Conservation (phyloP, 352 stramenopile species). For the Pythium plurisporium region DNA sequence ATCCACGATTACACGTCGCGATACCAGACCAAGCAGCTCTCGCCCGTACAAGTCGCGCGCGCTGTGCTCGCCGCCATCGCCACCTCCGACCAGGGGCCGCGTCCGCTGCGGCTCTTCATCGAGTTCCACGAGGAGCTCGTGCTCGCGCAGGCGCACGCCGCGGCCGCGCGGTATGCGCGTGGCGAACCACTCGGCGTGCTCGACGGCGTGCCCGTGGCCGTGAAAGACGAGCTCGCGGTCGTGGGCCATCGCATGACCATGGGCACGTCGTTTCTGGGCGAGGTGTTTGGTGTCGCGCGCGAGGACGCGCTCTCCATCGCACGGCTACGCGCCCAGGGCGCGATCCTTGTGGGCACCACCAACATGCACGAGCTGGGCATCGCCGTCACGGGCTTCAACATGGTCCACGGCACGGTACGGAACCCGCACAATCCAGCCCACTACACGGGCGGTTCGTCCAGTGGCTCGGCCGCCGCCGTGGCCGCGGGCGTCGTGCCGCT, state of each 20-base stretch:
- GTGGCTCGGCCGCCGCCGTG: constrained; percentile 85
- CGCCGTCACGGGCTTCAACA: constrained; percentile 76
- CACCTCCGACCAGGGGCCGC: constrained; percentile 42
- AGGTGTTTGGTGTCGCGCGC: constrained; percentile 33
- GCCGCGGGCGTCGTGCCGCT: constrained; percentile 84
- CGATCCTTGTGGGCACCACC: constrained; percentile 86
- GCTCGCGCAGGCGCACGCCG: constrained; percentile 55
- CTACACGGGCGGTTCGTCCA: constrained; percentile 90
- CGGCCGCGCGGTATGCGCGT: constrained; percentile 63
- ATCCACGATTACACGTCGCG: constrained; percentile 7
- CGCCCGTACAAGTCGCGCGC: constrained; percentile 64
- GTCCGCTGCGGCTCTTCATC: constrained; percentile 65
- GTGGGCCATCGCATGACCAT: constrained; percentile 60
- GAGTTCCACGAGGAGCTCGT: constrained; percentile 73
- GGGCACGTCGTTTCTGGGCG: constrained; percentile 74
- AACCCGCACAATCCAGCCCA: constrained; percentile 85
- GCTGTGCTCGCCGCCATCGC: constrained; percentile 55
- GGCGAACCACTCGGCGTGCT: constrained; percentile 66
- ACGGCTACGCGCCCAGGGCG: constrained; percentile 60
- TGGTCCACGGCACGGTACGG: constrained; percentile 57
- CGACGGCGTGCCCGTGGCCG: constrained; percentile 83
- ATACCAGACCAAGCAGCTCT: constrained; percentile 10
- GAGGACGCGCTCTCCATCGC: constrained; percentile 54
- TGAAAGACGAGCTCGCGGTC: constrained; percentile 87
- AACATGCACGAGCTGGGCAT: constrained; percentile 89